Evolutionary conservation across 495 filamentous ascomycete genomes (phyloP).

Genomic region (Lineolata rhizophorae): DNA sequence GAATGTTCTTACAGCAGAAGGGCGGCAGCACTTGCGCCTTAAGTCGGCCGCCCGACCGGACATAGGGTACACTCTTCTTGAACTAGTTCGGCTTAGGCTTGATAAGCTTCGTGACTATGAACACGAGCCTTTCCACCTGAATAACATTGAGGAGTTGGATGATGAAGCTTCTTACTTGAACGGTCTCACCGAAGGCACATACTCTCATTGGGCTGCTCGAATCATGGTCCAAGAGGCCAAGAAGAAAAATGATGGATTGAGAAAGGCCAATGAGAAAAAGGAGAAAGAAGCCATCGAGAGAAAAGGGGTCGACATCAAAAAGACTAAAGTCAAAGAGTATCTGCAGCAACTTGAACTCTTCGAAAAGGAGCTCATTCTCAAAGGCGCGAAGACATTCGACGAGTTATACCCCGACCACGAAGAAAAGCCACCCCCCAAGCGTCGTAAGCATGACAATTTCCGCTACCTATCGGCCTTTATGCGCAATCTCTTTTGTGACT

Average conservation of each 20-base stretch:
- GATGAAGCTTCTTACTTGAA: constrained; percentile 23
- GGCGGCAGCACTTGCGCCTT: no score
- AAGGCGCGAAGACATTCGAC: constrained; percentile 38
- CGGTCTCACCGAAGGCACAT: constrained; percentile 24
- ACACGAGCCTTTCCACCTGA: no score
- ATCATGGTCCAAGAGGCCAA: constrained; percentile 14
- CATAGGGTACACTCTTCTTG: no score
- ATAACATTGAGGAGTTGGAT: constrained; percentile 8
- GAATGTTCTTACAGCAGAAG: no score
- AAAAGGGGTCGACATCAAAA: constrained; percentile 27
- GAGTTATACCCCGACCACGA: constrained; percentile 36
- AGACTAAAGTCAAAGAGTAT: constrained; percentile 23
- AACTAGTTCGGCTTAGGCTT: no score
- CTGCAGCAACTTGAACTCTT: constrained; percentile 28
- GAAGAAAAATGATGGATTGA: constrained; percentile 3
- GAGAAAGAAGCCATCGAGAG: constrained; percentile 12
- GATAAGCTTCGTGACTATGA: no score
- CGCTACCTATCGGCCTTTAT: no score
- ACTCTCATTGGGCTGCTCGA: constrained; percentile 26
- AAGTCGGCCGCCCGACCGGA: no score
- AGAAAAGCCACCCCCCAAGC: no score
- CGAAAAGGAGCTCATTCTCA: constrained; percentile 27
- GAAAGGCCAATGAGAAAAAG: constrained; percentile 13
- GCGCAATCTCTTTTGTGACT: no score
- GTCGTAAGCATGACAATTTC: no score